Evolutionary conservation across 352 stramenopile species (phyloP), one percentile per base, ranked within the genome.

Genomic region (Globisporangium paroecandrum): DNA sequence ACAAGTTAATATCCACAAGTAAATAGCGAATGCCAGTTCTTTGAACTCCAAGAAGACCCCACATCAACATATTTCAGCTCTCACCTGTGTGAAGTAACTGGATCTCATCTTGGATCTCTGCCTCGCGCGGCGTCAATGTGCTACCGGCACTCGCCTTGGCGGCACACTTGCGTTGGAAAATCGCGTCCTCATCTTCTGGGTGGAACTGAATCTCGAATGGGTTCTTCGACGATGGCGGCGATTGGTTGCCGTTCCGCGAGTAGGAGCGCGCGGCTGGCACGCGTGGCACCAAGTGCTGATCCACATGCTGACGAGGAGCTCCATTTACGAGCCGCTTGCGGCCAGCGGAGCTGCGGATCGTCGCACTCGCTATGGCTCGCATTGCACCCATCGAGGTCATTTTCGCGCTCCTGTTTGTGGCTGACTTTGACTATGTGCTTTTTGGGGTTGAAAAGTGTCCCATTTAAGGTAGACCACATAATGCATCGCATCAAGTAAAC

Each of bases 131-230:
- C 1, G 18, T 62, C 25, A 46, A 24, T 10, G 13, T 22, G 9
- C 7, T 27, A 32, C 8, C 8, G 32, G 32, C 8, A 38, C n/a
- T 29, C 54, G 49, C 13, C 38, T 15, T 59, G 9, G 46, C 1
- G 10, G 27, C 1, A 18, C n/a, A 25, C 56, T 29, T 71, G 27
- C 22, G 46, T 15, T 47, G 27, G 54, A 32, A 49, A 18, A 70
- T 58, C 54, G 60, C 22, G 53, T 29, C n/a, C 58, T 62, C 49
- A 62, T 64, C 51, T 62, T 59, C 56, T 36, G 69, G 41, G 64
- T 82, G 57, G 53, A 89, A 74, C 34, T 86, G 69, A 61, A 87
- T 85, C 57, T 89, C 81, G 60, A 89, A 87, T 47, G 74, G 81
- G 55, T 86, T 85, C 8, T 55, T 61, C 34, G 64, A 59, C 1